Percentiles rank a stretch among this genome's conserved stretches.
phyloP scores from a whole-genome alignment of 768 basidiomycete species.

The Trichaptum fuscoviolaceum region DNA sequence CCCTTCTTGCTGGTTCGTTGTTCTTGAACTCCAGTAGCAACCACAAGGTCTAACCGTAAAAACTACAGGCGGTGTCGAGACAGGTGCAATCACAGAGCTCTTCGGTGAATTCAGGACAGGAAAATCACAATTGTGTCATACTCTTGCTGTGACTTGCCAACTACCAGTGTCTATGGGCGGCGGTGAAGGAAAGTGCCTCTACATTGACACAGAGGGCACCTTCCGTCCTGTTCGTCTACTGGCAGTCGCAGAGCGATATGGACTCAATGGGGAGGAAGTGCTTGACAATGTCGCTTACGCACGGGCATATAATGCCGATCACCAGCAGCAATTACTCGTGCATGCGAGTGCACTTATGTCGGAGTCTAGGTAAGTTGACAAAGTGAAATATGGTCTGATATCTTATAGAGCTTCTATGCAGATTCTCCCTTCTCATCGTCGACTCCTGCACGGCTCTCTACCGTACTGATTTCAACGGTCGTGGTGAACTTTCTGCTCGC shows the following conservation, averaged over 20 bases:
- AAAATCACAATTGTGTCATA: conserved; percentile 97
- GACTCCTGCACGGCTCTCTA: conserved; percentile 96
- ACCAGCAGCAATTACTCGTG: conserved; percentile 85
- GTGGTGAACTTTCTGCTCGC: conserved; percentile 91
- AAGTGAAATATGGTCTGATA: background rate
- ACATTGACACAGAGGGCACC: conserved; percentile 98
- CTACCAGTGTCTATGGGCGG: conserved; percentile 97
- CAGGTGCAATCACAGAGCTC: conserved; percentile 95
- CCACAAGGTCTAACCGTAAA: conserved; percentile 5
- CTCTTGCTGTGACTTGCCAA: conserved; percentile 96
- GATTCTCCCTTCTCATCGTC: conserved; percentile 94
- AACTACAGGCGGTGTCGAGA: conserved; percentile 86
- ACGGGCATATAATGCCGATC: conserved; percentile 97
- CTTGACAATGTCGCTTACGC: conserved; percentile 98
- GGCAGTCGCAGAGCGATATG: conserved; percentile 92
- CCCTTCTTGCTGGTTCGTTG: conserved; percentile 80
- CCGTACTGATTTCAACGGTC: conserved; percentile 91
- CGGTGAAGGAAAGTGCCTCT: conserved; percentile 97
- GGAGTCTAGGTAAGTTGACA: conserved; percentile 72
- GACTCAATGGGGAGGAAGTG: conserved; percentile 97
- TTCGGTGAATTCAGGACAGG: conserved; percentile 99
- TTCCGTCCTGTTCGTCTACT: conserved; percentile 95
- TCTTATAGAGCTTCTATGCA: conserved; percentile 27
- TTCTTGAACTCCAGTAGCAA: background rate
- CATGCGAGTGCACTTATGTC: conserved; percentile 98